Evolutionary conservation across 305 asterid species (phyloP).

Genomic region (Fraxinus sp.): DNA sequence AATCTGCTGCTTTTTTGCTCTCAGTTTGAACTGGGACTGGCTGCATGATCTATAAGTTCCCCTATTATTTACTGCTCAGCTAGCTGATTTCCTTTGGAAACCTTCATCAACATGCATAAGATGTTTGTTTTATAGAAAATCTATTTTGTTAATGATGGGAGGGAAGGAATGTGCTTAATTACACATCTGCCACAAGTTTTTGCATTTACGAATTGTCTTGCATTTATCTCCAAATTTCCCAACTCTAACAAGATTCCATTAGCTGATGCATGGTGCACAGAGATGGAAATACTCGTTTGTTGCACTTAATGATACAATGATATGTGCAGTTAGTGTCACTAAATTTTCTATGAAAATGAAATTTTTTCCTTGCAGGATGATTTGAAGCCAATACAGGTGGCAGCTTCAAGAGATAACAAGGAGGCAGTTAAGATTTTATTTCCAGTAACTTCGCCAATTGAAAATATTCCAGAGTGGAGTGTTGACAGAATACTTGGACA

Average conservation of each 20-base stretch:
- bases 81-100: not conserved
- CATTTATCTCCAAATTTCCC: not conserved
- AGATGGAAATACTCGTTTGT: not conserved
- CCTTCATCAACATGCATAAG: not conserved
- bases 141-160: not conserved
- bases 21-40: not conserved
- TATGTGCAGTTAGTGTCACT: not conserved
- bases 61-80: not conserved
- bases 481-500: slow-evolving; percentile 68
- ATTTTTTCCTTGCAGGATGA: slow-evolving; percentile 64
- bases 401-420: slow-evolving; percentile 70
- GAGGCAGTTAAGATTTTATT: slow-evolving; percentile 70
- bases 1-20: not conserved
- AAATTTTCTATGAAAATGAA: not conserved
- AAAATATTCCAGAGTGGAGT: slow-evolving; percentile 61
- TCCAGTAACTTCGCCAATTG: slow-evolving; percentile 51
- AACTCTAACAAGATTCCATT: not conserved
- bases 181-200: not conserved
- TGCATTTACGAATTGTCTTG: not conserved
- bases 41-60: not conserved
- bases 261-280: not conserved
- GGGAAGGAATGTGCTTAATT: not conserved
- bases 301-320: not conserved
- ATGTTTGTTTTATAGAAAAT: not conserved
- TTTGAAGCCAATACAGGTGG: slow-evolving; percentile 72